These are phyloP conservation scores for Millerozyma miso DNA, from an alignment of 805 yeast species.

Conservation along the genomic window DNA sequence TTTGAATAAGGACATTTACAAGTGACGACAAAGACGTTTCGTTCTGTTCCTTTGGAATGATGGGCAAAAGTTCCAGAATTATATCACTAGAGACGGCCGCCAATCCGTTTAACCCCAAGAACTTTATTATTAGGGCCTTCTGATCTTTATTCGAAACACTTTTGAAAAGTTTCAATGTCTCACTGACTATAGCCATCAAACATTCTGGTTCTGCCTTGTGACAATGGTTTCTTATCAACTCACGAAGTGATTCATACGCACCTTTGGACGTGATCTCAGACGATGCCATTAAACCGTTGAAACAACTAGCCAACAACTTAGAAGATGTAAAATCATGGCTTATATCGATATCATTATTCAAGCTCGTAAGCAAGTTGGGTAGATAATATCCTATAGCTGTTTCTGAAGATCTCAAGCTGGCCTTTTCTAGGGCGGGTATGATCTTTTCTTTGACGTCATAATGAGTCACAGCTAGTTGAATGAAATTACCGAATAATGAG, in stretches of 20 bases:
- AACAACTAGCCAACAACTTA: constrained; percentile 20
- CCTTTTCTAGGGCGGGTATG: constrained; percentile 65
- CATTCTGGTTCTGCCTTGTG: constrained; percentile 14
- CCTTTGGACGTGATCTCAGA: constrained; percentile 60
- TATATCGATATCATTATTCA: constrained; percentile 31
- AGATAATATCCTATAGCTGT: constrained; percentile 53
- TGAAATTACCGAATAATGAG: constrained; percentile 40
- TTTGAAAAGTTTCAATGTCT: constrained; percentile 55
- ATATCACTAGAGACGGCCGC: constrained; percentile 31
- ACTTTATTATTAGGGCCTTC: constrained; percentile 48
- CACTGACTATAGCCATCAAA: constrained; percentile 41
- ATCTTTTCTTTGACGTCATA: constrained; percentile 36
- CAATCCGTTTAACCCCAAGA: constrained; percentile 28
- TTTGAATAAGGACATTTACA: constrained; percentile 46
- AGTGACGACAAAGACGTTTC: constrained; percentile 55
- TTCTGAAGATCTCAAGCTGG: constrained; percentile 77
- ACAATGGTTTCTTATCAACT: constrained; percentile 16
- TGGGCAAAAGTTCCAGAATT: constrained; percentile 41
- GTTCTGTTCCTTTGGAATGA: constrained; percentile 71
- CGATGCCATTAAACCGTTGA: constrained; percentile 54
- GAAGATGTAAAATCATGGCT: constrained; percentile 36
- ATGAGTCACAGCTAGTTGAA: constrained; percentile 36
- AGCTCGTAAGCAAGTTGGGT: constrained; percentile 41
- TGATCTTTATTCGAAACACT: constrained; percentile 58
- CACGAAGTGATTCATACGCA: constrained; percentile 34